Evolutionary conservation across 2,329 filamentous ascomycete genomes (phyloP).

Genomic region (Neonectria sp.): DNA sequence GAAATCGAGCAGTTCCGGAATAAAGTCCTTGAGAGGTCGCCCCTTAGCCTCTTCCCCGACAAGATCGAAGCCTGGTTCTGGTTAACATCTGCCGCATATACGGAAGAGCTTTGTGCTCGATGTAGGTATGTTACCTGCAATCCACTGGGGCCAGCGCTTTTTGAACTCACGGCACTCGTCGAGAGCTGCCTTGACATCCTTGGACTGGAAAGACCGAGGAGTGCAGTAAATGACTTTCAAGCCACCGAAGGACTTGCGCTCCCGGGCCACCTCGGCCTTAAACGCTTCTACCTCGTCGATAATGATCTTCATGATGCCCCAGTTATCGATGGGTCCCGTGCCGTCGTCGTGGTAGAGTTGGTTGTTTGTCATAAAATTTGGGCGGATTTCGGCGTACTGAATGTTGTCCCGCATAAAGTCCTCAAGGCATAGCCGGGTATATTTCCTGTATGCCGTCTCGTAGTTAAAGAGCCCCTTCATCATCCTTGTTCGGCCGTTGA

Average conservation of each 20-base stretch:
- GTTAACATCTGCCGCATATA: conserved; percentile 7
- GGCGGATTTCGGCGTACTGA: conserved; percentile 80
- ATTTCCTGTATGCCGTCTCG: conserved; percentile 72
- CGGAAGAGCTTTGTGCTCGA: neutral
- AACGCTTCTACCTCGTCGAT: conserved; percentile 68
- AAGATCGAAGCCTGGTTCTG: conserved; percentile 73
- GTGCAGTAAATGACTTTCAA: conserved; percentile 82
- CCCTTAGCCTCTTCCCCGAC: conserved; percentile 78
- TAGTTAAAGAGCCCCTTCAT: conserved; percentile 83
- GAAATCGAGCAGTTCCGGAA: conserved; percentile 71
- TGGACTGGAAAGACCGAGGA: conserved; percentile 70
- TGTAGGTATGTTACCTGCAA: conserved; percentile 69
- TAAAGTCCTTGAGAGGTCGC: conserved; percentile 69
- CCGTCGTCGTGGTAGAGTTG: conserved; percentile 74
- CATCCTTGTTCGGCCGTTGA: conserved; percentile 78
- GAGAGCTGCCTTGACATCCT: conserved; percentile 66
- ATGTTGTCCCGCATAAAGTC: conserved; percentile 76
- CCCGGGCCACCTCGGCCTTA: conserved; percentile 48
- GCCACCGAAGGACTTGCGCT: conserved; percentile 67
- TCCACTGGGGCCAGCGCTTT: conserved; percentile 67
- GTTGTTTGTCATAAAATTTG: conserved; percentile 77
- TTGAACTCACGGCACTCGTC: conserved; percentile 75
- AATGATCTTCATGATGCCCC: conserved; percentile 73
- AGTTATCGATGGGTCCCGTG: conserved; percentile 65
- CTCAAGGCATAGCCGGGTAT: conserved; percentile 72